These are phyloP conservation scores for Mycena chlorophos DNA, from an alignment of 768 basidiomycete species.

Conservation along the genomic window DNA sequence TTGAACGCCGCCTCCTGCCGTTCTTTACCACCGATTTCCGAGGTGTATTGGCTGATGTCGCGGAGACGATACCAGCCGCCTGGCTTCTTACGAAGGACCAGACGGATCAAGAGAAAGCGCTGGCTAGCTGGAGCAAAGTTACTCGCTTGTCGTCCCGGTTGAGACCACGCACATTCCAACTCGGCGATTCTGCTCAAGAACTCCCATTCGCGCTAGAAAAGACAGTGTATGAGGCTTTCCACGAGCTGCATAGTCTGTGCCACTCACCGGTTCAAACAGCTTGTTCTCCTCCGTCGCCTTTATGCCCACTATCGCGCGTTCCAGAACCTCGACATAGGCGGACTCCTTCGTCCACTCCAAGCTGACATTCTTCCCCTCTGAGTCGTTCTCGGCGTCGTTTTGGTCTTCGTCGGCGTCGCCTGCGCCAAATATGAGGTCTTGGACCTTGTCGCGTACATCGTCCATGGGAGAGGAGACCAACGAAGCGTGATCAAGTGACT, in stretches of 20 bases:
- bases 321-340: conserved; percentile 11
- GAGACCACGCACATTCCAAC: conserved; percentile 3
- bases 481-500: neutral
- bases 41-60: conserved; percentile 22
- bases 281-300: neutral
- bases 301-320: conserved; percentile 15
- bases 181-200: neutral
- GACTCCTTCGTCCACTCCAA: neutral
- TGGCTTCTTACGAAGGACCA: conserved; percentile 41
- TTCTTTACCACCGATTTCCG: conserved; percentile 33
- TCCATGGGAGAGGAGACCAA: neutral
- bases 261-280: conserved; percentile 6
- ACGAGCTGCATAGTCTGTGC: neutral
- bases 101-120: conserved; percentile 47
- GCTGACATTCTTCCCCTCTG: neutral
- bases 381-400: conserved; percentile 2
- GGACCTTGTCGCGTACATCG: conserved; percentile 4
- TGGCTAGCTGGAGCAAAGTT: no score
- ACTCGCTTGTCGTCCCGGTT: conserved; percentile 10
- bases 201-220: conserved; percentile 3
- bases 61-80: conserved; percentile 36
- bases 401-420: neutral
- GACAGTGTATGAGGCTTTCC: neutral
- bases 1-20: conserved; percentile 35
- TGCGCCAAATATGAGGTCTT: conserved; percentile 7